Percentiles rank a stretch among this genome's conserved stretches.
phyloP scores from a whole-genome alignment of 257 asterid genomes.

The Capsicum chinense region DNA sequence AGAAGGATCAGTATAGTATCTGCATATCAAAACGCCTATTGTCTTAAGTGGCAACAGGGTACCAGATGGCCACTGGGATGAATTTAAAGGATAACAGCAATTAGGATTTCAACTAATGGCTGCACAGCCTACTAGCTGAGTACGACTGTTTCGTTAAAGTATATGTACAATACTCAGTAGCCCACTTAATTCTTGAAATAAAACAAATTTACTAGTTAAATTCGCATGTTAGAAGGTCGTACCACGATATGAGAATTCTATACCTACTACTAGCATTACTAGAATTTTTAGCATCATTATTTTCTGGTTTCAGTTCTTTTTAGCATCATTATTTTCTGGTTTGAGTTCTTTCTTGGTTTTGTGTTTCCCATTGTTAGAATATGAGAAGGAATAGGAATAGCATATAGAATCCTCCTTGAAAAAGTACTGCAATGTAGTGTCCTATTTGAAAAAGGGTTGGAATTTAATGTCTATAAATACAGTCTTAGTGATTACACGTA shows the following conservation, averaged over 20 bases:
- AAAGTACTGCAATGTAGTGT: too few relatives aligned
- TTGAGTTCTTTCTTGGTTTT: not conserved
- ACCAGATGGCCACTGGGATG: conserved; percentile 2
- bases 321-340: not conserved
- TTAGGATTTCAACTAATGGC: conserved; percentile 3
- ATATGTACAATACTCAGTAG: not conserved
- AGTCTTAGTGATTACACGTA: too few relatives aligned
- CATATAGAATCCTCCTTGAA: too few relatives aligned
- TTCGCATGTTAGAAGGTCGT: not conserved
- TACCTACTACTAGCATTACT: not conserved
- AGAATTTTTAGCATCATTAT: not conserved
- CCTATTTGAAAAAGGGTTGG: too few relatives aligned
- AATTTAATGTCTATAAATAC: too few relatives aligned
- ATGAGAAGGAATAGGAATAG: too few relatives aligned
- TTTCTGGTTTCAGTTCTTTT: not conserved
- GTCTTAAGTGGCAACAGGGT: not conserved
- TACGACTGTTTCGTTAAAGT: not conserved
- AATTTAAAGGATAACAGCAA: not conserved
- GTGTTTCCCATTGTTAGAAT: not conserved
- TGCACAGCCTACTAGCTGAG: not conserved
- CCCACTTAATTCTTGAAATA: not conserved
- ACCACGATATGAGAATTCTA: conserved; percentile 8
- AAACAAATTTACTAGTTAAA: not conserved
- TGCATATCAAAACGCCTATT: conserved; percentile 35
- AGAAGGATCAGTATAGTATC: conserved; percentile 88